Base-by-base conservation (phyloP, 768 basidiomycete genomes). In the Calocybe indica region DNA sequence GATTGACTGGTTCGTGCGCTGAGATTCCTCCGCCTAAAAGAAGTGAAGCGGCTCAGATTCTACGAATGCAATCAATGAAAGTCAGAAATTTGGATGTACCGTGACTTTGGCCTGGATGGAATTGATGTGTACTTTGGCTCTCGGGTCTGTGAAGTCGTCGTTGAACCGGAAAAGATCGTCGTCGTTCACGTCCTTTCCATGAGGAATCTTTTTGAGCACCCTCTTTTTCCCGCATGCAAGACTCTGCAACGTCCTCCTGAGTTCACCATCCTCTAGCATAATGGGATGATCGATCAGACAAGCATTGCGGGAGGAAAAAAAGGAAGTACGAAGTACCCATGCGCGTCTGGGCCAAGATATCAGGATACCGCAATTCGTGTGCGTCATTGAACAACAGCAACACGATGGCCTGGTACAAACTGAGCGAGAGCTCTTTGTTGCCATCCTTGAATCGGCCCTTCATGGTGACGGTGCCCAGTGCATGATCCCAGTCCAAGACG, bases 81-180 rank as follows among this genome's bases (percentile, higher is more conserved):
- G 22, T 22, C 14, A 29, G 22, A 28, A 50, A 29, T 29, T 12
- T 6, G 45, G 6, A 68, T 86, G 50, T 59, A 94, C 92, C 51
- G 92, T 83, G 55, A 94, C 87, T 60, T 93, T 93, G 11, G 85
- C 87, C 63, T 97, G 96, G 42, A 99, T 95, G 14, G 93, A 89
- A 59, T 93, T 95, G 68, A 98, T 94, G 65, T 90, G 90, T 36
- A 99, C 78, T 56, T 85, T 89, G 34, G 81, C 66, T 37, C 80
- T 75, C 6, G 85, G 74, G 56, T 95, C 88, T 29, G 81, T 80
- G 64, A 98, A 98, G 7, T 80, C 80, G 30, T 76, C 69, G 62
- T 97, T 96, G 71, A 86, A 92, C 31, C 67, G 65, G 62, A 99
- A 98, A 38, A 76, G 61, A 58, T 98, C 96, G 1, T 62, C 69